Percentiles rank a stretch among this genome's conserved stretches.
Evolutionary conservation across 345 rosid species (phyloP).

Genomic region (Aquilaria malaccensis): DNA sequence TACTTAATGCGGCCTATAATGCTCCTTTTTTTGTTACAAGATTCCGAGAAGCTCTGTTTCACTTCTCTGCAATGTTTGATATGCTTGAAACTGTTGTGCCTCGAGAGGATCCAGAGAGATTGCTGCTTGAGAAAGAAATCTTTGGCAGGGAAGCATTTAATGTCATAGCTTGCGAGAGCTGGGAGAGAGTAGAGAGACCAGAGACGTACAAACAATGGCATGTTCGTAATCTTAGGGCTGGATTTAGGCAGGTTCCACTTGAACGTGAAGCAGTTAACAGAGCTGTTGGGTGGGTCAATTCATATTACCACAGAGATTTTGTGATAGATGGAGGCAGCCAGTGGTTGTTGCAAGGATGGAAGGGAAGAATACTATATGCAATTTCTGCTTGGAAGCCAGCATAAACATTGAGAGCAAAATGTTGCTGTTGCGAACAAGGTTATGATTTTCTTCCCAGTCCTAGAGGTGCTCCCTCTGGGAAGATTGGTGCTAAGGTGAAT

Average conservation of each 20-base stretch:
- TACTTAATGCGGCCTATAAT: conserved; percentile 62
- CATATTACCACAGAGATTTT: conserved; percentile 68
- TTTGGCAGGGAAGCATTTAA: conserved; percentile 82
- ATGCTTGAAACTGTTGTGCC: conserved; percentile 76
- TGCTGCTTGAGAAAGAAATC: conserved; percentile 66
- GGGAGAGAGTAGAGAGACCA: conserved; percentile 94
- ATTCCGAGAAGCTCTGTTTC: conserved; percentile 87
- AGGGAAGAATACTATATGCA: conserved; percentile 70
- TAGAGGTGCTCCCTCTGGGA: neutral
- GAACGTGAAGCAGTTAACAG: conserved; percentile 33
- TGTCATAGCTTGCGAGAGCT: conserved; percentile 81
- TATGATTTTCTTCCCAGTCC: too few species aligned
- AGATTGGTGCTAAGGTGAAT: neutral
- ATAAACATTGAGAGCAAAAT: neutral
- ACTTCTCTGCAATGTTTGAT: conserved; percentile 86
- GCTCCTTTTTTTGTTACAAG: conserved; percentile 89
- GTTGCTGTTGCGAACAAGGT: too few species aligned
- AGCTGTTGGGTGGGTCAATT: conserved; percentile 35
- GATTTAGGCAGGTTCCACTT: conserved; percentile 62
- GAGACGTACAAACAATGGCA: conserved; percentile 98
- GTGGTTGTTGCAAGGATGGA: conserved; percentile 97
- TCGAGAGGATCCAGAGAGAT: conserved; percentile 65
- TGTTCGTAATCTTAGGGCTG: conserved; percentile 59
- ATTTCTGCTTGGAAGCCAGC: conserved; percentile 80
- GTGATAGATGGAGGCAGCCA: conserved; percentile 58